Evolutionary conservation across 768 basidiomycete genomes (phyloP), one percentile per base, ranked within the genome.

Genomic region (Tricholomella constricta): DNA sequence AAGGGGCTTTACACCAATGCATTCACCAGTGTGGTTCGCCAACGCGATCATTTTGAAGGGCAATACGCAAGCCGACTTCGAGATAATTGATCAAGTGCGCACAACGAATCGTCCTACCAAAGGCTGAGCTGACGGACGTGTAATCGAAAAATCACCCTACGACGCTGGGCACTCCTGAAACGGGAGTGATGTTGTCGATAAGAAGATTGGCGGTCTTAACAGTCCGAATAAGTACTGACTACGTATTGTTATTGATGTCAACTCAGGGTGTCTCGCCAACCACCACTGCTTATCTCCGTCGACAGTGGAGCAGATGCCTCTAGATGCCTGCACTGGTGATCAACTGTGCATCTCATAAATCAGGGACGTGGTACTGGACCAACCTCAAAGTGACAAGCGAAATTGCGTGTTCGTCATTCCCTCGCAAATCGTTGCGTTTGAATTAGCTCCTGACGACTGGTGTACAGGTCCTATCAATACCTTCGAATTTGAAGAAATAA

Each of bases 171-270:
- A 78, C 71, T 0, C 81, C 86, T 3, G 84, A 84, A 26, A 80
- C 64, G 14, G 84, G 84, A 3, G 80, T 83, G 11, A 65, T 56
- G n/a, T 67, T 86, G 57, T 84, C 78, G n/a, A 83, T 85, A 56
- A 56, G 78, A n/a, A n/a, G n/a, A n/a, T n/a, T n/a, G n/a, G n/a
- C n/a, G 62, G 11, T 17, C 20, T 12, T 17, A 15, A 17, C 19
- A 15, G 15, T 19, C 6, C 8, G 4, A 14, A n/a, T n/a, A n/a
- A n/a, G n/a, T n/a, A n/a, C n/a, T n/a, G n/a, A n/a, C n/a, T n/a
- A n/a, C n/a, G n/a, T n/a, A n/a, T n/a, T n/a, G n/a, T n/a, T n/a
- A n/a, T n/a, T n/a, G n/a, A n/a, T n/a, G n/a, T n/a, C n/a, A 42
- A 23, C 17, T 17, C 41, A 85, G 79, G 73, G 70, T 55, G 67